Base-by-base conservation (phyloP, 2,329 filamentous ascomycete genomes). In the Thielaviopsis ethacetica region DNA sequence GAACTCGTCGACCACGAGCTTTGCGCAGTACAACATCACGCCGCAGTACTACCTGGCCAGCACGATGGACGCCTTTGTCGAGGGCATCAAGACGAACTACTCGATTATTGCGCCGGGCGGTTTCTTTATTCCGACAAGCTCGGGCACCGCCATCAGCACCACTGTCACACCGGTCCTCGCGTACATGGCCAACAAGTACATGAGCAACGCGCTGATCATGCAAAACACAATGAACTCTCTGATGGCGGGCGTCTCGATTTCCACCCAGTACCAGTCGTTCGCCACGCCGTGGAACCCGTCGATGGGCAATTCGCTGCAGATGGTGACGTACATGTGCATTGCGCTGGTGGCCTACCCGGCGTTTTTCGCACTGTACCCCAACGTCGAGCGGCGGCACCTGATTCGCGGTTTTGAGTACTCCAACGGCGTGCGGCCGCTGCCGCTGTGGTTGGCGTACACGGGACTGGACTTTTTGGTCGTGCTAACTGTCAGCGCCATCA, bases 331-430 rank as follows among this genome's bases (percentile, higher is more conserved):
- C 70, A 86, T 93, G 67, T 83, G 85, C 15, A 76, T 96, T 9
- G 87, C 85, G 1, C 82, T 94, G 70, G 77, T 81, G 6, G 83
- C 84, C 1, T 93, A 86, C 65, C 89, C 91, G 0, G 88, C 85
- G 15, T 91, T 96, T 74, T 94, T 95, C 65, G 81, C 87, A 0
- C 74, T 96, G 4, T 96, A 96, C 66, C 88, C 89, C 0, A 95
- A 88, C n/a, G 75, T 86, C 27, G 91, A 96, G 69, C 79, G 89
- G 26, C 74, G 89, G 12, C 76, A 83, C 55, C 86, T 89, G 63
- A 88, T 96, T 24, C 81, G 91, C 56, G 86, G 86, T 17, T 74
- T 96, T 30, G 85, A 96, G 69, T 96, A 95, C 71, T 94, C 88
- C 58, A 96, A 95, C 66, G 91, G 91, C 53, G 89, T 95, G 27